Evolutionary conservation across 2,329 filamentous ascomycete genomes (phyloP), one percentile per base, ranked within the genome.

Genomic region (Sarocladium kiliense): DNA sequence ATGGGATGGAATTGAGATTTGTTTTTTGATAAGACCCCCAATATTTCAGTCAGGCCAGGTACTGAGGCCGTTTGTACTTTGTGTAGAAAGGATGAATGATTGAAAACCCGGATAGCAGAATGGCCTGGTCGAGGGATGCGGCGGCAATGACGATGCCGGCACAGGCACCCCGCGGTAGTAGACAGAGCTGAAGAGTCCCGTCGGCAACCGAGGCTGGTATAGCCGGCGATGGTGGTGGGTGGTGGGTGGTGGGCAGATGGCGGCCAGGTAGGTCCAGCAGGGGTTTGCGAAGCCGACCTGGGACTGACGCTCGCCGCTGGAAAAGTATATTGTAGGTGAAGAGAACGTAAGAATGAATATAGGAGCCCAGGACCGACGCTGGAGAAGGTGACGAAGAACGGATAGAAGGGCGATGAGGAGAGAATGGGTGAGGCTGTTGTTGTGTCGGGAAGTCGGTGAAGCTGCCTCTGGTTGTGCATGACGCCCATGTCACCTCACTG

Each of bases 191-290:
- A 23, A 18, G 21, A 27, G 23, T 47, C 16, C 44, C 44, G 44
- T 47, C 44, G 44, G 44, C 44, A 47, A 47, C 44, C 44, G 44
- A 47, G 44, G 44, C 44, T 47, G 44, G 44, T 47, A 47, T 47
- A 47, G 44, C 44, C 44, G 44, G 44, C 16, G 44, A 18, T 12
- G 23, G 44, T 5, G 23, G n/a, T n/a, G n/a, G n/a, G n/a, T n/a
- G n/a, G n/a, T n/a, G n/a, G n/a, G n/a, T n/a, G 21, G 41, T 47
- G 44, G 23, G 44, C 44, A 30, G 44, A 47, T 26, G 44, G 25
- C 18, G 7, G 21, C 7, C 5, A n/a, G n/a, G n/a, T n/a, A n/a
- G n/a, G n/a, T n/a, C n/a, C n/a, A 19, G 16, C 36, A n/a, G 36
- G 16, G 36, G 7, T n/a, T 9, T 39, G 12, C n/a, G 6, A 9